Base-by-base conservation (phyloP, 1,284 basidiomycete species). In the Trametes sp. region DNA sequence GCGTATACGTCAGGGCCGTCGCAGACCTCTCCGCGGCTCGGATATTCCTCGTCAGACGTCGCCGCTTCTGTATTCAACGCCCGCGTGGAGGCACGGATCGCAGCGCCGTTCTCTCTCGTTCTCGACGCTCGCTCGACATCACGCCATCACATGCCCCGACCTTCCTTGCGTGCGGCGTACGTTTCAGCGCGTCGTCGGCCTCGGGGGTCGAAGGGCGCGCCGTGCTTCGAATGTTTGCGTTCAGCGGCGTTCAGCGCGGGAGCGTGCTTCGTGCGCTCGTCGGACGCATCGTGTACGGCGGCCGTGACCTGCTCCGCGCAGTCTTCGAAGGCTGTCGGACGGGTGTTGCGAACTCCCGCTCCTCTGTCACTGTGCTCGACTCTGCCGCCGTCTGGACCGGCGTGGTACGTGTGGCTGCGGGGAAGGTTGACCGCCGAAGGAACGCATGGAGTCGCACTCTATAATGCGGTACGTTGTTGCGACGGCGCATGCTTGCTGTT, bases 31-130 rank as follows among this genome's bases (percentile, higher is more conserved):
- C 56, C 55, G 55, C 49, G 31, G 36, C 41, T 60, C 65, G 65
- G 65, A 63, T 31, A 59, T 63, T 54, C 59, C 53, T 63, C 65
- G 62, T 63, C 56, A 57, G 61, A 49, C 52, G 59, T 52, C 49
- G 33, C 52, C 51, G 59, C 65, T 66, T 66, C 65, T 63, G 59
- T 35, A 66, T 66, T 59, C 59, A 66, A 54, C 59, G 26, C 29
- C 65, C 65, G 65, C 59, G 46, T 63, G 65, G 65, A 58, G 38
- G 59, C 28, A 13, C 59, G 59, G 59, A 42, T 41, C 59, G 52
- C 59, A 60, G 45, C 52, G 59, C 59, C 59, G 59, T 60, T 60
- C 59, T 54, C 35, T 45, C 57, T 36, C 57, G 42, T 59, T 59
- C 57, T 59, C 50, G n/a, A n/a, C n/a, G 42, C 59, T 50, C 45